A percentile compares a stretch with the other conserved stretches of the same genome.
Evolutionary conservation across 345 rosid species (phyloP).

Genomic region (Mangifera indica): DNA sequence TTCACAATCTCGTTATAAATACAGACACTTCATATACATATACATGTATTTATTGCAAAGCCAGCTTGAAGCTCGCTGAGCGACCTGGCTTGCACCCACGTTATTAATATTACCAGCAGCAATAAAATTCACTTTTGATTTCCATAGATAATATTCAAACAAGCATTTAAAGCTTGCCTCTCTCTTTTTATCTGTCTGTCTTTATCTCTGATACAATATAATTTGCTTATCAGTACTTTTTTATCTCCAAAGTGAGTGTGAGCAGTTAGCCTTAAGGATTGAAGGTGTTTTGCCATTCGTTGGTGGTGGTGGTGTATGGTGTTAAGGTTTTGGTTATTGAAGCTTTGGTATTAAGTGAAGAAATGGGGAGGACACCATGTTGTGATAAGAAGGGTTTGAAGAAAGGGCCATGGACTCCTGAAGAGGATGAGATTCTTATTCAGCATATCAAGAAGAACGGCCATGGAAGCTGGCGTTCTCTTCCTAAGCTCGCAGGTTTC

Average conservation of each 20-base stretch:
- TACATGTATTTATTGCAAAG: constrained; percentile 34
- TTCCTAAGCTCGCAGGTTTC: constrained; percentile 80
- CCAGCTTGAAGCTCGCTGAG: constrained; percentile 67
- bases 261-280: constrained; percentile 7
- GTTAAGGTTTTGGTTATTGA: constrained; percentile 2
- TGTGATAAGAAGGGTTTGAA: constrained; percentile 84
- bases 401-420: constrained; percentile 98
- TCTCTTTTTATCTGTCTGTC: neutral
- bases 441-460: constrained; percentile 68
- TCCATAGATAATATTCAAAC: constrained; percentile 40
- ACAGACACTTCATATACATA: neutral
- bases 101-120: constrained; percentile 10
- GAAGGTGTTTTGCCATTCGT: constrained; percentile 2
- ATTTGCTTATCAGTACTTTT: constrained; percentile 5
- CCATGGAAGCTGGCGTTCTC: constrained; percentile 97
- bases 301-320: neutral
- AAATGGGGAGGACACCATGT: constrained; percentile 84
- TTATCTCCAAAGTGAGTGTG: constrained; percentile 8
- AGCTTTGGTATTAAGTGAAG: neutral
- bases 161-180: constrained; percentile 28
- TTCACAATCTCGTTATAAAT: constrained; percentile 14
- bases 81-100: constrained; percentile 33
- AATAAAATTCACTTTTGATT: constrained; percentile 26
- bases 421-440: constrained; percentile 82
- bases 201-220: neutral